These are phyloP conservation scores for Solanum stenotomum DNA, from an alignment of 257 asterid genomes.

Conservation along the genomic window DNA sequence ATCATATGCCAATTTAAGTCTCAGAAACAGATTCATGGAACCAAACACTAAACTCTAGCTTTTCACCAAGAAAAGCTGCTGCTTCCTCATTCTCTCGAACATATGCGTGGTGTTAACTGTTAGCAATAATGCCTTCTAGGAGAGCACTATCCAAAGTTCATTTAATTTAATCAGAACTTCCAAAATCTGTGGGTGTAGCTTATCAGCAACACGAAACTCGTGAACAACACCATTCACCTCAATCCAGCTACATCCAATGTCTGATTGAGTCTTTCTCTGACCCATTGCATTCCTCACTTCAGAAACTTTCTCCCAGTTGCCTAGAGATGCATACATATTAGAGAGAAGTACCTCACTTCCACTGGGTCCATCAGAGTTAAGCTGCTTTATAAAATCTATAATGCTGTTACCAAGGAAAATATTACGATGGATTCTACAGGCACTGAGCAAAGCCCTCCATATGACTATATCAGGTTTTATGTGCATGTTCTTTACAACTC, in stretches of 20 bases:
- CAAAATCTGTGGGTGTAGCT: slow-evolving; percentile 36
- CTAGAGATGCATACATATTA: slow-evolving; percentile 67
- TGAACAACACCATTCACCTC: slow-evolving; percentile 44
- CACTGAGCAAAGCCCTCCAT: slow-evolving; percentile 77
- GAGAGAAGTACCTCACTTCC: slow-evolving; percentile 59
- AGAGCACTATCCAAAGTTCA: slow-evolving; percentile 33
- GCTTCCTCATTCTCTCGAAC: slow-evolving; percentile 55
- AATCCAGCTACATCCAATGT: slow-evolving; percentile 69
- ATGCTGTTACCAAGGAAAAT: slow-evolving; percentile 43
- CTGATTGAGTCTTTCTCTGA: slow-evolving; percentile 24
- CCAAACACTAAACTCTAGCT: slow-evolving; percentile 54
- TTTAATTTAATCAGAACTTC: slow-evolving; percentile 37
- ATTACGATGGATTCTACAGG: slow-evolving; percentile 60
- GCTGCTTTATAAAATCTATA: slow-evolving; percentile 30
- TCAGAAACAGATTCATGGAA: slow-evolving; percentile 28
- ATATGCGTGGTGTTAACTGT: slow-evolving; percentile 34
- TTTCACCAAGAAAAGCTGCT: slow-evolving; percentile 64
- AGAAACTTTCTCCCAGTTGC: slow-evolving; percentile 61
- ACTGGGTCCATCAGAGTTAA: slow-evolving; percentile 15
- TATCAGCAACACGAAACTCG: slow-evolving; percentile 64
- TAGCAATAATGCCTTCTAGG: slow-evolving; percentile 38
- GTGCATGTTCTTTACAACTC: slow-evolving; percentile 48
- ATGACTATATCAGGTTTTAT: slow-evolving; percentile 48
- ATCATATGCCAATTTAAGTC: slow-evolving; percentile 32
- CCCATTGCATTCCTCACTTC: slow-evolving; percentile 32